phyloP scores from a whole-genome alignment of 1,284 basidiomycete species.

The Trametes sp. region DNA sequence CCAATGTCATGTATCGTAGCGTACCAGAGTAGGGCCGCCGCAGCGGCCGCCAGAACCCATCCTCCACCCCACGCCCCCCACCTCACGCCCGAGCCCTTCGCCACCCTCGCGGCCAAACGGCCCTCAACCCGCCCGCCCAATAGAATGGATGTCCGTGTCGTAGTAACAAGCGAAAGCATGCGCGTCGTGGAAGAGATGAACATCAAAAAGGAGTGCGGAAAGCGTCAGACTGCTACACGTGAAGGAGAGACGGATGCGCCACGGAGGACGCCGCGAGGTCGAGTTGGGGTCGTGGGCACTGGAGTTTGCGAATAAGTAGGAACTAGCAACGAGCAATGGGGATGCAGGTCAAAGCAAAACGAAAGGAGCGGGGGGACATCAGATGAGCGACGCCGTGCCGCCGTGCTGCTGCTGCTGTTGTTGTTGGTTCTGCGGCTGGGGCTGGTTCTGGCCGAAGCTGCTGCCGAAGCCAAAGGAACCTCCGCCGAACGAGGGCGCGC shows the following conservation, averaged over 20 bases:
- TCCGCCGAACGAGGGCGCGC: slow-evolving; percentile 15
- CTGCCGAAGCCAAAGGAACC: slow-evolving; percentile 31
- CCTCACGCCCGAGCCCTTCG: not conserved
- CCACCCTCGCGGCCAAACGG: not conserved
- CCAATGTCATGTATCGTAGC: not conserved
- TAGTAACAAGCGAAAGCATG: slow-evolving; percentile 15
- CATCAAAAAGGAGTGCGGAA: not conserved
- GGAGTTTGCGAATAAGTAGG: not conserved
- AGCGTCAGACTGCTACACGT: not conserved
- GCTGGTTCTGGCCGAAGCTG: slow-evolving; percentile 29
- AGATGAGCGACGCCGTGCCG: slow-evolving; percentile 49
- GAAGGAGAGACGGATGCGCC: not conserved
- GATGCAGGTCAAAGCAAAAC: not conserved
- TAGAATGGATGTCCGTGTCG: slow-evolving; percentile 19
- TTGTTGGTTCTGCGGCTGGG: slow-evolving; percentile 46
- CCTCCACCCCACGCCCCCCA: not conserved
- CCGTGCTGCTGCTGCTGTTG: slow-evolving; percentile 46
- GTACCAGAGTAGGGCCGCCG: not conserved
- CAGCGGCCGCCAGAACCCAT: not conserved
- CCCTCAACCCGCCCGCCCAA: not conserved
- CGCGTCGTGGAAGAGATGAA: not conserved
- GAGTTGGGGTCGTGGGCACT: not conserved
- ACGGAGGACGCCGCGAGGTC: not conserved
- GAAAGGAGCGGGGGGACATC: slow-evolving; percentile 5
- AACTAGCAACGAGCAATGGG: not conserved